Percentiles rank a stretch among this genome's conserved stretches.
These are phyloP conservation scores for Trichophyton schoenleinii DNA, from an alignment of 2,329 filamentous ascomycete genomes.

Conservation along the genomic window DNA sequence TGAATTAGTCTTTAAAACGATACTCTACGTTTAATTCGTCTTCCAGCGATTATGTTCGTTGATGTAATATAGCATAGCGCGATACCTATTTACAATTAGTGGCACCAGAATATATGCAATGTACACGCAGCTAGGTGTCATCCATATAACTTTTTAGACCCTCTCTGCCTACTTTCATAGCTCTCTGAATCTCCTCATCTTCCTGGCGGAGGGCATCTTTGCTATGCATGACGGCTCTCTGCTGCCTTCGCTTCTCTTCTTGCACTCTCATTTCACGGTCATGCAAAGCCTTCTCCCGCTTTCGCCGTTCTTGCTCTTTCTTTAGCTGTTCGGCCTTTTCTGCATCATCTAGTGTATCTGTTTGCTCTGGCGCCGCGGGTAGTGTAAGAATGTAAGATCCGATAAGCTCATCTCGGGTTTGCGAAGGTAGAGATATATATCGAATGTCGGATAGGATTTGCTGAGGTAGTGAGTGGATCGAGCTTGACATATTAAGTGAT, in stretches of 20 bases:
- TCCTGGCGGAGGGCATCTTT: constrained; percentile 33
- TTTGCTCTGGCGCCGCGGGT: constrained; percentile 25
- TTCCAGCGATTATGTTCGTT: background rate
- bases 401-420: constrained; percentile 30
- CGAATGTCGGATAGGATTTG: constrained; percentile 33
- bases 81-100: background rate
- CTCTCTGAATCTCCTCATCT: constrained; percentile 33
- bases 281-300: constrained; percentile 32
- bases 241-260: constrained; percentile 31
- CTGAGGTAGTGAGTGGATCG: constrained; percentile 28
- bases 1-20: background rate
- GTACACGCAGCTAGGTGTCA: background rate
- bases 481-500: constrained; percentile 29
- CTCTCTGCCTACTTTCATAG: constrained; percentile 32
- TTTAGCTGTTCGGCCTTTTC: constrained; percentile 27
- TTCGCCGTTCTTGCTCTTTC: constrained; percentile 30
- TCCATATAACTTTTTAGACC: constrained; percentile 25
- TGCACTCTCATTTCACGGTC: constrained; percentile 33
- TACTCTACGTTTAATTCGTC: background rate
- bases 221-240: constrained; percentile 28
- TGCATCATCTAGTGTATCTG: constrained; percentile 27
- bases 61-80: background rate
- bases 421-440: constrained; percentile 31
- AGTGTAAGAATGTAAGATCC: constrained; percentile 34
- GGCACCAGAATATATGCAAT: background rate